These are phyloP conservation scores for Starmera caribaea DNA, from an alignment of 805 yeast species.

Conservation along the genomic window DNA sequence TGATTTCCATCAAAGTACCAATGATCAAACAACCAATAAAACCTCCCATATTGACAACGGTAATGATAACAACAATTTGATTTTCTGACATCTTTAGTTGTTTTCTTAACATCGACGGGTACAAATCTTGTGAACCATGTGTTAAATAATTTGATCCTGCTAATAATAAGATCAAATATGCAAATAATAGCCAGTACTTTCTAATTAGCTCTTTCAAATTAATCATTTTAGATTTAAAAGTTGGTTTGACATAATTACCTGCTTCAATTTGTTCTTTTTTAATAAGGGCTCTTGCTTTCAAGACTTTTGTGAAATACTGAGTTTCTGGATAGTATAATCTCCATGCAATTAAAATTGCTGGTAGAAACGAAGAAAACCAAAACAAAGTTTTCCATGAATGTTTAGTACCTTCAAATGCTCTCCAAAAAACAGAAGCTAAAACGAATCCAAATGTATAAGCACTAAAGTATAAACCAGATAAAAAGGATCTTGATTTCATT, in stretches of 20 bases:
- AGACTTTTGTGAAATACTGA: conserved; percentile 31
- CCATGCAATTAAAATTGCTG: conserved; percentile 48
- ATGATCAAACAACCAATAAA: conserved; percentile 51
- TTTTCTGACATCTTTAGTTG: conserved; percentile 40
- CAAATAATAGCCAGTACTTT: conserved; percentile 50
- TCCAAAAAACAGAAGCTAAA: conserved; percentile 51
- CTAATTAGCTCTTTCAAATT: conserved; percentile 29
- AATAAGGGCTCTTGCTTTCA: conserved; percentile 17
- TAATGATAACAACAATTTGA: conserved; percentile 48
- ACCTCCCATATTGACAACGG: conserved; percentile 60
- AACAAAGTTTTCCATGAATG: conserved; percentile 64
- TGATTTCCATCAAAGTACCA: conserved; percentile 46
- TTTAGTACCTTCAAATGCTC: conserved; percentile 44
- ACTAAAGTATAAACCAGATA: conserved; percentile 50
- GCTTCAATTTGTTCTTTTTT: conserved; percentile 14
- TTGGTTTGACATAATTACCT: conserved; percentile 13
- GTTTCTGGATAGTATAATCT: conserved; percentile 54
- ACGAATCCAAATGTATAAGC: conserved; percentile 62
- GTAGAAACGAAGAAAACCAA: conserved; percentile 69
- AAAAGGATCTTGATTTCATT: conserved; percentile 43
- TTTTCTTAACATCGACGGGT: conserved; percentile 49
- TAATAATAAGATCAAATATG: conserved; percentile 52
- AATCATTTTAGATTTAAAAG: conserved; percentile 4
- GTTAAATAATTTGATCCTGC: conserved; percentile 64
- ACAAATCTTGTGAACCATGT: conserved; percentile 69